Percentiles rank a stretch among this genome's conserved stretches.
Conservation (phyloP, 2,329 filamentous ascomycete species). For the Claviceps quebecensis region DNA sequence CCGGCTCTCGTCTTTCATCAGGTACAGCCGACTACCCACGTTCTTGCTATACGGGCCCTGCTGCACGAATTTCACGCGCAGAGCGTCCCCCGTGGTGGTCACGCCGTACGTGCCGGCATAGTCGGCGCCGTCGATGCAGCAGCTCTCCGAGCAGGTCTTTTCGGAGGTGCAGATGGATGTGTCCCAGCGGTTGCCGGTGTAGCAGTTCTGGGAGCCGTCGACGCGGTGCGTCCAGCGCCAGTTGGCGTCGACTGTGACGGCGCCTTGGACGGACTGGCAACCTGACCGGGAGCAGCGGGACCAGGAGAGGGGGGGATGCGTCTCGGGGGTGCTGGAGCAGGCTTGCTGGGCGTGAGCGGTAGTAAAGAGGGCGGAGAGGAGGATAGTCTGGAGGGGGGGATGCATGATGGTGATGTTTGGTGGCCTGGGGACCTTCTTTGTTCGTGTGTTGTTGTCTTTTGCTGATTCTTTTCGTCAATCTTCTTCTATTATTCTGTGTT, state of each 20-base stretch:
- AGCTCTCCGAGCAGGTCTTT: neutral
- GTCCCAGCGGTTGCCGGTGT: neutral
- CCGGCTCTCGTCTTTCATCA: neutral
- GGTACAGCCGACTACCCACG: neutral
- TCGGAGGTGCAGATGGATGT: neutral
- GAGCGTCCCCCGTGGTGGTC: neutral
- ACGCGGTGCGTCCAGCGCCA: neutral
- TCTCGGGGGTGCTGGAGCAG: constrained; percentile 33
- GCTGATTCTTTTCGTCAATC: too few species aligned
- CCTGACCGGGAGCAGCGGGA: constrained; percentile 36
- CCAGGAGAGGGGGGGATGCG: constrained; percentile 39
- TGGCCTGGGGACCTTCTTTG: neutral
- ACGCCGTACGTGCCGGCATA: neutral
- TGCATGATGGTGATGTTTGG: neutral
- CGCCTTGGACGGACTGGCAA: constrained; percentile 34
- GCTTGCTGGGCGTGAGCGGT: constrained; percentile 31
- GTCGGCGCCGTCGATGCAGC: neutral
- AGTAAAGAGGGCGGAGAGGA: neutral
- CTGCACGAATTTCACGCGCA: neutral
- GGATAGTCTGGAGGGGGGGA: too few species aligned
- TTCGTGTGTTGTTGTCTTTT: neutral
- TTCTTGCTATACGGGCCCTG: neutral
- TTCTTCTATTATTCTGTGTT: neutral
- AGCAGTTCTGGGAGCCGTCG: neutral
- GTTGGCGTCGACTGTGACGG: constrained; percentile 29